Evolutionary conservation across 768 basidiomycete species (phyloP).

Genomic region (Chiua virens): DNA sequence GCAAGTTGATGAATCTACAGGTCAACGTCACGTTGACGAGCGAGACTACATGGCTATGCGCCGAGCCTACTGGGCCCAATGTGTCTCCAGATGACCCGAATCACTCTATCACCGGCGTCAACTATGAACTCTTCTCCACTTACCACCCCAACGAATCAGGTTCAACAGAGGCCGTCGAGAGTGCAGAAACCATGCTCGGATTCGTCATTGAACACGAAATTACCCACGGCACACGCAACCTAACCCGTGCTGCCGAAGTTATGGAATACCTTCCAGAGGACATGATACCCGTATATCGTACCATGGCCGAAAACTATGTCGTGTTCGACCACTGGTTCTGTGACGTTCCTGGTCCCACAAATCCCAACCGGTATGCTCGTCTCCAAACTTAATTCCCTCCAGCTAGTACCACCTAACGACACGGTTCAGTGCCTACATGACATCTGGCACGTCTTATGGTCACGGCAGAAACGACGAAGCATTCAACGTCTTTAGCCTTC

Average conservation of each 20-base stretch:
- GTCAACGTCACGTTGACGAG: conserved; percentile 7
- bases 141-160: conserved; percentile 22
- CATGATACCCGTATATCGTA: conserved; percentile 23
- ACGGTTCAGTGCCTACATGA: conserved; percentile 22
- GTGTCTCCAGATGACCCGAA: conserved; percentile 27
- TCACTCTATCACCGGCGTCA: conserved; percentile 23
- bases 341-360: conserved; percentile 27
- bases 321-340: conserved; percentile 26
- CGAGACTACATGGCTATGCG: conserved; percentile 16
- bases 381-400: not conserved
- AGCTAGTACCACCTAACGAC: not conserved
- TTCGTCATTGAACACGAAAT: conserved; percentile 22
- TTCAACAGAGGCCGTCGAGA: not conserved
- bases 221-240: conserved; percentile 9
- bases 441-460: conserved; percentile 28
- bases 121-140: conserved; percentile 21
- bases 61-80: conserved; percentile 14
- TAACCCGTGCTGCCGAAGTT: conserved; percentile 17
- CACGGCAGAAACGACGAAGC: conserved; percentile 18
- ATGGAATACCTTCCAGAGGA: conserved; percentile 22
- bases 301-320: conserved; percentile 24
- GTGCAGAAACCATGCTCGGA: conserved; percentile 19
- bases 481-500: conserved; percentile 20
- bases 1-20: not conserved
- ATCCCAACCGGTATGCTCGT: conserved; percentile 23